These are phyloP conservation scores for Diplodia sapinea DNA, from an alignment of 2,329 filamentous ascomycete species.

Conservation along the genomic window DNA sequence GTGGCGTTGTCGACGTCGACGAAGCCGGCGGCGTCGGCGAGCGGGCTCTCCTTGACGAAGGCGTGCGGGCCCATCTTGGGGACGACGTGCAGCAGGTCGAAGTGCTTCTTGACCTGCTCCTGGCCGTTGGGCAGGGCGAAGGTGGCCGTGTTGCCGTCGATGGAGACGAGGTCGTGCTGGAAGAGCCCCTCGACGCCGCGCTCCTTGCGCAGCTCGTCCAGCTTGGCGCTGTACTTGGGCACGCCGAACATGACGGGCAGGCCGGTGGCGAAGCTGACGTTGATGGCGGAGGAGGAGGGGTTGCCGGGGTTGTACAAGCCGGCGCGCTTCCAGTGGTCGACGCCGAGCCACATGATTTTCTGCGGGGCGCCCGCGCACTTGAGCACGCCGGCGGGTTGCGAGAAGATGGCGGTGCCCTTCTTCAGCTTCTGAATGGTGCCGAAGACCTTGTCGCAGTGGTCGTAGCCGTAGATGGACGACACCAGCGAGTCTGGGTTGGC, in stretches of 20 bases:
- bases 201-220: conserved; percentile 46
- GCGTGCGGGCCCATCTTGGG: conserved; percentile 48
- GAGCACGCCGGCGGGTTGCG: conserved; percentile 47
- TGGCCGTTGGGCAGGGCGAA: conserved; percentile 40
- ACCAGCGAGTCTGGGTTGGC: conserved; percentile 44
- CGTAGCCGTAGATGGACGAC: conserved; percentile 48
- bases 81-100: conserved; percentile 47
- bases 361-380: conserved; percentile 51
- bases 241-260: conserved; percentile 50
- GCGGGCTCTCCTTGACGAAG: conserved; percentile 45
- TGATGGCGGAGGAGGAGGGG: conserved; percentile 41
- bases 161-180: conserved; percentile 46
- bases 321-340: conserved; percentile 47
- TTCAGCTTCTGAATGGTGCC: conserved; percentile 42
- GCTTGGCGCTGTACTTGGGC: conserved; percentile 46
- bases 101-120: conserved; percentile 41
- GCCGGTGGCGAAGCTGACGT: conserved; percentile 48
- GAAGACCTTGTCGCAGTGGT: conserved; percentile 47
- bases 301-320: conserved; percentile 43
- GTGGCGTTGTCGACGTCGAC: conserved; percentile 47
- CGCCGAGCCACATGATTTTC: conserved; percentile 52
- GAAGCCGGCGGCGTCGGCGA: conserved; percentile 47
- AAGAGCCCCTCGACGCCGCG: conserved; percentile 48
- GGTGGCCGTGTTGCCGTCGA: conserved; percentile 47
- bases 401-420: conserved; percentile 48